Conservation (phyloP, 805 yeast genomes). For the Myxozyma udenii region DNA sequence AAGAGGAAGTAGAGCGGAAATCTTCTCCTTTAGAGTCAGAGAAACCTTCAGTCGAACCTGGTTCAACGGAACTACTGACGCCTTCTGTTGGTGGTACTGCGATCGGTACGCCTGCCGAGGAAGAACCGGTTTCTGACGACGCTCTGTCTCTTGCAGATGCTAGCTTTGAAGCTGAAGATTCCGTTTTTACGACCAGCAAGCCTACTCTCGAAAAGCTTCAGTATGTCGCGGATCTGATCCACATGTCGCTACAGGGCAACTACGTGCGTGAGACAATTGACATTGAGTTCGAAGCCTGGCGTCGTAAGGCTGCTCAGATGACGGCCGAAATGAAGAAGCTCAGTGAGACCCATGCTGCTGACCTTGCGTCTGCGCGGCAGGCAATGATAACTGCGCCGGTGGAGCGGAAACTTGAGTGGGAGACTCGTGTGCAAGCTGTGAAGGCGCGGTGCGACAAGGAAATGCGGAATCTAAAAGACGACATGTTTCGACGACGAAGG, state of each 20-base stretch:
- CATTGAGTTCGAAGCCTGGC: slow-evolving; percentile 36
- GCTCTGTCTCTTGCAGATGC: background rate
- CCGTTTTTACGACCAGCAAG: slow-evolving; percentile 23
- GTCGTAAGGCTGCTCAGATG: slow-evolving; percentile 32
- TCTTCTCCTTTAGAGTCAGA: background rate
- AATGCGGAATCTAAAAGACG: slow-evolving; percentile 34
- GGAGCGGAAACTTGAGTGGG: slow-evolving; percentile 31
- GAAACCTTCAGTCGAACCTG: slow-evolving; percentile 3
- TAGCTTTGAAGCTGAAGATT: background rate
- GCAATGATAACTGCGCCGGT: slow-evolving; percentile 30
- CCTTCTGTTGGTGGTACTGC: slow-evolving; percentile 4
- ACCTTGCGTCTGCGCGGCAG: slow-evolving; percentile 30
- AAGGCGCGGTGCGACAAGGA: slow-evolving; percentile 32
- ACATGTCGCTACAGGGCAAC: slow-evolving; percentile 37
- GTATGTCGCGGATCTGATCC: slow-evolving; percentile 34
- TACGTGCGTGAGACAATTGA: slow-evolving; percentile 38
- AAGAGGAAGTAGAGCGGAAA: background rate
- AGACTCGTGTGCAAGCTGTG: slow-evolving; percentile 33
- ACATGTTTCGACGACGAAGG: slow-evolving; percentile 32
- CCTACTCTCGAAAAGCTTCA: slow-evolving; percentile 34
- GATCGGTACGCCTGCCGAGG: background rate
- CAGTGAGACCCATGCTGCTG: slow-evolving; percentile 30
- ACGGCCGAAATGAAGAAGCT: slow-evolving; percentile 34
- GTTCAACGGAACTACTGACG: background rate
- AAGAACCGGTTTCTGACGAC: too few relatives aligned